Percentiles rank a stretch among this genome's conserved stretches.
phyloP scores from a whole-genome alignment of 257 asterid genomes.

The Lithospermum erythrorhizon region DNA sequence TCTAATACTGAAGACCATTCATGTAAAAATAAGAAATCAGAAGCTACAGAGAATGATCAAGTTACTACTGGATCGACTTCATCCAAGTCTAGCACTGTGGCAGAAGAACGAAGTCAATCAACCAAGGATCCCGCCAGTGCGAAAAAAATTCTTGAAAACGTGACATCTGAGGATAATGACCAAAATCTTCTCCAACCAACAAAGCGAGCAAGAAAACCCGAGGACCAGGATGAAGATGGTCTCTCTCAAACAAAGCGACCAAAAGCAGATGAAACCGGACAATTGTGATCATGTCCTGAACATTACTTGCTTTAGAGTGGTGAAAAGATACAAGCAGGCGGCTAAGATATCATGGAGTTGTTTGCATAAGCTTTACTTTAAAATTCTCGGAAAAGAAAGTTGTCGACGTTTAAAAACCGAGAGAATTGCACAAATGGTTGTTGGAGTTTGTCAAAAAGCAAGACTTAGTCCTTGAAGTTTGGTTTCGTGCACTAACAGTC shows the following conservation, averaged over 20 bases:
- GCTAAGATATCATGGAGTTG: not conserved
- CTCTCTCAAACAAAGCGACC: constrained; percentile 24
- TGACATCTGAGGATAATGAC: constrained; percentile 22
- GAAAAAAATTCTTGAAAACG: constrained; percentile 18
- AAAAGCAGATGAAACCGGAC: constrained; percentile 26
- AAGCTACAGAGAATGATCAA: constrained; percentile 15
- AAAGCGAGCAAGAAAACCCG: constrained; percentile 13
- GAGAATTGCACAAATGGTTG: no score
- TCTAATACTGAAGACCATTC: constrained; percentile 22
- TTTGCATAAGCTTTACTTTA: no score
- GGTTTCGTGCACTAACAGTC: no score
- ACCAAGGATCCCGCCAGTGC: constrained; percentile 10
- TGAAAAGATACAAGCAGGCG: not conserved
- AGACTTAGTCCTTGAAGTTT: no score
- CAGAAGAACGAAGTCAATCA: constrained; percentile 5
- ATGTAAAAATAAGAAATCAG: constrained; percentile 15
- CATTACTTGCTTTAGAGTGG: not conserved
- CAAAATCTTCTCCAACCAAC: constrained; percentile 14
- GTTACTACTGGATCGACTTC: constrained; percentile 11
- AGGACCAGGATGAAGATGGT: constrained; percentile 13
- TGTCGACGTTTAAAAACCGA: no score
- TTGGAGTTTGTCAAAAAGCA: no score
- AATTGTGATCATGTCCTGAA: constrained; percentile 5
- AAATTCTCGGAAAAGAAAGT: no score
- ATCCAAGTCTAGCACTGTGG: constrained; percentile 10